Conservation (phyloP, 2,329 filamentous ascomycete species). For the Colletotrichum sp. region DNA sequence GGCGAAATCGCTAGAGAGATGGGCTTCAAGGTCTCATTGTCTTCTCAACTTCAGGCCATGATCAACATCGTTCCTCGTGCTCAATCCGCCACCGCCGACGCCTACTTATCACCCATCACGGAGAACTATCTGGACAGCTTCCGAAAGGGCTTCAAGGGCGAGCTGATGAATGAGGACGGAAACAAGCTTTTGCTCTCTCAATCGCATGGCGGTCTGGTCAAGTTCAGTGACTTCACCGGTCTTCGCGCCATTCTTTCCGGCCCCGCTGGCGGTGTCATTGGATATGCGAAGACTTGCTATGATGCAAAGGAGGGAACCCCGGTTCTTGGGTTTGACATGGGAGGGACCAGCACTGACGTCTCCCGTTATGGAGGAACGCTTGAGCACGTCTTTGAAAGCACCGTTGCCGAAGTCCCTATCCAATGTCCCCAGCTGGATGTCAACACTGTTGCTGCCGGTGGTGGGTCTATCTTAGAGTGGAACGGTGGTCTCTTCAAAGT, state of each 20-base stretch:
- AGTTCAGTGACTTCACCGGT: slow-evolving; percentile 70
- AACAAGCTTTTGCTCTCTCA: slow-evolving; percentile 38
- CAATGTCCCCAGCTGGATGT: slow-evolving; percentile 83
- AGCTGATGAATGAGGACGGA: slow-evolving; percentile 60
- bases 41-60: slow-evolving; percentile 44
- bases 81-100: slow-evolving; percentile 47
- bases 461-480: slow-evolving; percentile 72
- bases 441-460: slow-evolving; percentile 80
- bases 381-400: slow-evolving; percentile 70
- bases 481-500: slow-evolving; percentile 76
- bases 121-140: slow-evolving; percentile 39
- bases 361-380: slow-evolving; percentile 63
- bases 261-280: slow-evolving; percentile 78
- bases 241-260: slow-evolving; percentile 74
- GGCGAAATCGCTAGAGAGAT: slow-evolving; percentile 39
- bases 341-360: slow-evolving; percentile 76
- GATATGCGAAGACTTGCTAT: slow-evolving; percentile 76
- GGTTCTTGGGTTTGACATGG: slow-evolving; percentile 78
- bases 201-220: slow-evolving; percentile 56
- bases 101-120: slow-evolving; percentile 47
- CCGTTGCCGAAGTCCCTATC: slow-evolving; percentile 78
- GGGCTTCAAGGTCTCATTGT: slow-evolving; percentile 47
- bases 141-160: slow-evolving; percentile 43
- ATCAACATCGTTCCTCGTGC: slow-evolving; percentile 48
- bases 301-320: slow-evolving; percentile 70